Conservation (phyloP, 768 basidiomycete genomes). For the Pleurotus cornucopiae region DNA sequence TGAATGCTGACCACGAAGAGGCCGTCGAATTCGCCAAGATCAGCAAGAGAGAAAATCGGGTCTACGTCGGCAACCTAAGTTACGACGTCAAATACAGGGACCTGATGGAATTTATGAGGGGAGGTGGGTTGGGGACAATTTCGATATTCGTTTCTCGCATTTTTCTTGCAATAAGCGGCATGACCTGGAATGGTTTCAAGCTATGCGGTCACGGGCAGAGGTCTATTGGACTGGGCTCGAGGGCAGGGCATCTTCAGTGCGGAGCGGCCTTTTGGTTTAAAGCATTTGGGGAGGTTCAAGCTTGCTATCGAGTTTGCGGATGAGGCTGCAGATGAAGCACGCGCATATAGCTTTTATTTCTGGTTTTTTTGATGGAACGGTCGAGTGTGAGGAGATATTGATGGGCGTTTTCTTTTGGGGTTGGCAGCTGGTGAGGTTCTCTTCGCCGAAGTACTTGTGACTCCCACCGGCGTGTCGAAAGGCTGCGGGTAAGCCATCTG, state of each 20-base stretch:
- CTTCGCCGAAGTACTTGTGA: slow-evolving; percentile 98
- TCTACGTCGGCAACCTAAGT: slow-evolving; percentile 98
- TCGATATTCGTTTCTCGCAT: slow-evolving; percentile 49
- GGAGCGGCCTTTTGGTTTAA: slow-evolving; percentile 5
- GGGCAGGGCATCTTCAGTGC: slow-evolving; percentile 1
- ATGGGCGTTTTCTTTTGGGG: slow-evolving; percentile 72
- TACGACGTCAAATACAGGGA: slow-evolving; percentile 99
- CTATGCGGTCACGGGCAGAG: slow-evolving; percentile 16
- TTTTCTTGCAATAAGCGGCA: slow-evolving; percentile 29
- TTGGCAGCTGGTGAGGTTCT: slow-evolving; percentile 98
- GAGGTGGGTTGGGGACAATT: slow-evolving; percentile 93
- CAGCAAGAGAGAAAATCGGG: slow-evolving; percentile 96
- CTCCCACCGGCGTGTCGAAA: slow-evolving; percentile 95
- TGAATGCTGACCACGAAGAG: slow-evolving; percentile 90
- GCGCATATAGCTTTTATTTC: slow-evolving; percentile 26
- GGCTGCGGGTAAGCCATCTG: slow-evolving; percentile 87
- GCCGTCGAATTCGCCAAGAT: slow-evolving; percentile 93
- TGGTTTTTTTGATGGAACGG: slow-evolving; percentile 44
- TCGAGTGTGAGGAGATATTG: slow-evolving; percentile 80
- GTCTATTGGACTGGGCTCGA: slow-evolving; percentile 7
- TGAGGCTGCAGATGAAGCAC: slow-evolving; percentile 16
- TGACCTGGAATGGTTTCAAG: slow-evolving; percentile 15
- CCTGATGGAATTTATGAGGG: slow-evolving; percentile 99
- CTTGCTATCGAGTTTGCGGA: slow-evolving; percentile 15
- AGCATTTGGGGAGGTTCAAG: slow-evolving; percentile 26